Evolutionary conservation across 192 early-diverging fungal genomes (phyloP), one percentile per base, ranked within the genome.

Genomic region (Coemansia sp.): DNA sequence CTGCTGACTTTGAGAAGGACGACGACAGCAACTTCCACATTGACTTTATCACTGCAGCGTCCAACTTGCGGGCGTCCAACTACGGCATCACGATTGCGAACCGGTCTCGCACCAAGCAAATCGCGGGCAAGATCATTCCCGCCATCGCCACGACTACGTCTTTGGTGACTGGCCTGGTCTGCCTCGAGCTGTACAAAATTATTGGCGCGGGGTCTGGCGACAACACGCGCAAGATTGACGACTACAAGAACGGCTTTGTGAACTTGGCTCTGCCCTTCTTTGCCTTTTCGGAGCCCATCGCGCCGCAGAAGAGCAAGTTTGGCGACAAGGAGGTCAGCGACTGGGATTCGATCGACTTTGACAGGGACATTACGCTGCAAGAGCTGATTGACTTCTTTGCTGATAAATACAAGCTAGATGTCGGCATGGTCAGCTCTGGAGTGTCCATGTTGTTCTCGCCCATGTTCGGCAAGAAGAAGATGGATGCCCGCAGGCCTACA

Each of bases 21-120:
- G 98, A 99, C 74, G 98, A 99, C 68, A 91, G 89, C 76, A 99
- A 99, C 86, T 97, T 95, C 89, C 98, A 99, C 75, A 98, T 99
- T 67, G 98, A 99, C 76, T 99, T 98, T 82, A 93, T 99, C 71
- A 94, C 98, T 2, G 96, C 98, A 1, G 89, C 94, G 17, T 98
- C 98, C 38, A 99, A 99, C 85, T 74, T 98, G 78, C 94, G 91
- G 56, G 93, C 93, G 17, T 61, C 82, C 59, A 94, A 94, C 83
- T 94, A 94, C 72, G 88, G 76, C 37, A 94, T 94, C 62, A 62
- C 77, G 7, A 75, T 71, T 35, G 90, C 92, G 1, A 91, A 94
- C 68, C 88, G 90, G 51, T 89, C 90, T 77, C 88, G 89, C 76
- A 94, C 91, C 43, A 94, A 94, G 79, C 92, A 92, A 65, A 93